These are phyloP conservation scores for Nemania serpens DNA, from an alignment of 2,329 filamentous ascomycete genomes.

Conservation along the genomic window DNA sequence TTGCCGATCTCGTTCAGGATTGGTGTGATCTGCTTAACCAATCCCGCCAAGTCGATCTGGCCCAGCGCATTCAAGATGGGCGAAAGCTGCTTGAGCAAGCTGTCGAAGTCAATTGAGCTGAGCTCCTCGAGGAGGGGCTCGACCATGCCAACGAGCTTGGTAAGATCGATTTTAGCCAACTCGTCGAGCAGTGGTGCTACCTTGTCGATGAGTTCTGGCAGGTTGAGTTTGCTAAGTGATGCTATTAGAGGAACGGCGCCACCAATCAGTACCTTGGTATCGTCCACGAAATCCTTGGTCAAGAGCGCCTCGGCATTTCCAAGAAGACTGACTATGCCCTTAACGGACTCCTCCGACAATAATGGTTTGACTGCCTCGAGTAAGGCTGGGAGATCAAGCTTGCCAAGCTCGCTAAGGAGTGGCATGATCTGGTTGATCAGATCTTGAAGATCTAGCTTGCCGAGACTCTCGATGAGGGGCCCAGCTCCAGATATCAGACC, in stretches of 20 bases:
- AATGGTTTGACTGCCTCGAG: constrained; percentile 44
- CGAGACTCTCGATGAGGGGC: constrained; percentile 33
- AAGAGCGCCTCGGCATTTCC: constrained; percentile 41
- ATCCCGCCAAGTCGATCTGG: constrained; percentile 40
- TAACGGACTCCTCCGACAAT: constrained; percentile 40
- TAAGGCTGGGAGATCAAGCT: constrained; percentile 43
- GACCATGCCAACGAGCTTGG: constrained; percentile 40
- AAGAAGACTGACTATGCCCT: constrained; percentile 39
- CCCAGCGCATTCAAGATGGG: constrained; percentile 41
- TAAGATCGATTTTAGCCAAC: constrained; percentile 30
- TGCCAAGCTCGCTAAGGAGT: constrained; percentile 41
- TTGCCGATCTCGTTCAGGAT: constrained; percentile 41
- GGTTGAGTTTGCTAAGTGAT: constrained; percentile 39
- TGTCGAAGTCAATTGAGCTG: constrained; percentile 41
- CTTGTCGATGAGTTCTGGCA: constrained; percentile 42
- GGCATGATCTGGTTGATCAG: constrained; percentile 41
- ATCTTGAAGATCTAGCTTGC: constrained; percentile 41
- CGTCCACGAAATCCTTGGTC: constrained; percentile 31
- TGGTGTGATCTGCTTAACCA: constrained; percentile 40
- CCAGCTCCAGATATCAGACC: constrained; percentile 36
- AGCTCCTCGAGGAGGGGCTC: constrained; percentile 42
- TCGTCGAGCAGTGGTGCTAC: constrained; percentile 41
- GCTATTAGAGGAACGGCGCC: constrained; percentile 37
- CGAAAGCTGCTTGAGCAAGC: constrained; percentile 43
- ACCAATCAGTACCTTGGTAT: constrained; percentile 38